Evolutionary conservation across 257 asterid species (phyloP).

Genomic region (Knoxia roxburghii): DNA sequence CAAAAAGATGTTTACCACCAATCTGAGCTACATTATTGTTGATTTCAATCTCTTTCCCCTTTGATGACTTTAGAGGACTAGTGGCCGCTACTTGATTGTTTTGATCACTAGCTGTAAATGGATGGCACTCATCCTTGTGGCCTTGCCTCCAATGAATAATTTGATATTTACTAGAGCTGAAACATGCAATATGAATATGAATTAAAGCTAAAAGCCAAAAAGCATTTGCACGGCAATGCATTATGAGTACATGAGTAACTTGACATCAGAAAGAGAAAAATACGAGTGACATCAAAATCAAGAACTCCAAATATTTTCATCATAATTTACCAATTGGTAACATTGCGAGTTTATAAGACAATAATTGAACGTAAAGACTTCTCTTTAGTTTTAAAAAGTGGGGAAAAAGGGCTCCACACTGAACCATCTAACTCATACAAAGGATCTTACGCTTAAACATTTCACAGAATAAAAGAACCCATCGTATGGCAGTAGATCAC

Average conservation of each 20-base stretch:
- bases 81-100: conserved; percentile 23
- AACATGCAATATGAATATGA: conserved; percentile 24
- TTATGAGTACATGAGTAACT: neutral
- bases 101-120: conserved; percentile 26
- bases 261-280: neutral
- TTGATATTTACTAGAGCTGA: conserved; percentile 82
- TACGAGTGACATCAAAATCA: neutral
- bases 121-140: conserved; percentile 74
- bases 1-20: conserved; percentile 26
- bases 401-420: neutral
- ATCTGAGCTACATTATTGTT: conserved; percentile 20
- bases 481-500: neutral
- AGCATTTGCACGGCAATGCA: neutral
- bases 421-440: neutral
- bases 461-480: neutral
- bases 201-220: neutral
- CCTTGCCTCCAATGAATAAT: conserved; percentile 81
- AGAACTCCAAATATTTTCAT: too few species aligned
- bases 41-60: conserved; percentile 29
- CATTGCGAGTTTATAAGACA: neutral
- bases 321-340: neutral
- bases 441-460: neutral
- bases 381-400: neutral
- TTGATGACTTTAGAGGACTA: conserved; percentile 23
- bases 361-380: neutral